phyloP scores from a whole-genome alignment of 2,329 filamentous ascomycete species.

The Colletotrichum karsti region DNA sequence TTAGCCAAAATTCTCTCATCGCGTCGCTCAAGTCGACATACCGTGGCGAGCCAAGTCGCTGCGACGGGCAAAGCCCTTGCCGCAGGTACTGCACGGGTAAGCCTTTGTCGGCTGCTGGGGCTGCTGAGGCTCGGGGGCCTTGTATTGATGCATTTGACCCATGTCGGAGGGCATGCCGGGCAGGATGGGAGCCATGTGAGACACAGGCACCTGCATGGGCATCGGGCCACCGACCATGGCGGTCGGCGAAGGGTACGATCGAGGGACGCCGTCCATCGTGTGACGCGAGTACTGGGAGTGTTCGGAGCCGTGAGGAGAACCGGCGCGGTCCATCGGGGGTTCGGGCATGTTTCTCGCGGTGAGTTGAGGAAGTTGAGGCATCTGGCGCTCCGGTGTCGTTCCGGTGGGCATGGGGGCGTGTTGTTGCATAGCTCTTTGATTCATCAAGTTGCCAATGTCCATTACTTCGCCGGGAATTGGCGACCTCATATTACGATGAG shows the following conservation, averaged over 20 bases:
- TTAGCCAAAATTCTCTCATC: constrained; percentile 28
- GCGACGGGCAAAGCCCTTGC: constrained; percentile 89
- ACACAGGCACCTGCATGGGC: constrained; percentile 53
- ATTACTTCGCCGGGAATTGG: constrained; percentile 57
- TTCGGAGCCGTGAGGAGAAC: constrained; percentile 68
- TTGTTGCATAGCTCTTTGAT: constrained; percentile 51
- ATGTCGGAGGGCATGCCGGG: constrained; percentile 47
- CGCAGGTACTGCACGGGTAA: constrained; percentile 85
- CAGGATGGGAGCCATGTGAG: constrained; percentile 44
- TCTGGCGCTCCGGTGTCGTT: constrained; percentile 35
- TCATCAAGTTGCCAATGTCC: constrained; percentile 62
- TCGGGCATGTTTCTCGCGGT: constrained; percentile 33
- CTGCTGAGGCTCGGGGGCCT: constrained; percentile 29
- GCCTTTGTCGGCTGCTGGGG: constrained; percentile 29
- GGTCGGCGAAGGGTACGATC: constrained; percentile 62
- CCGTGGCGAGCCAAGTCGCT: constrained; percentile 96
- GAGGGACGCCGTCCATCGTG: constrained; percentile 51
- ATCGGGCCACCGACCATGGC: constrained; percentile 51
- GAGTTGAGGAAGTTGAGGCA: constrained; percentile 36
- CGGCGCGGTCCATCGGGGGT: constrained; percentile 58
- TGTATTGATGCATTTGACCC: constrained; percentile 34
- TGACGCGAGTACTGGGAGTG: constrained; percentile 64
- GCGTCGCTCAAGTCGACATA: constrained; percentile 56
- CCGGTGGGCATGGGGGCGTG: constrained; percentile 34
- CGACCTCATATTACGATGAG: constrained; percentile 46